Evolutionary conservation across 1,139 yeast genomes (phyloP), one percentile per base, ranked within the genome.

Genomic region (Saccharomyces hybrid): DNA sequence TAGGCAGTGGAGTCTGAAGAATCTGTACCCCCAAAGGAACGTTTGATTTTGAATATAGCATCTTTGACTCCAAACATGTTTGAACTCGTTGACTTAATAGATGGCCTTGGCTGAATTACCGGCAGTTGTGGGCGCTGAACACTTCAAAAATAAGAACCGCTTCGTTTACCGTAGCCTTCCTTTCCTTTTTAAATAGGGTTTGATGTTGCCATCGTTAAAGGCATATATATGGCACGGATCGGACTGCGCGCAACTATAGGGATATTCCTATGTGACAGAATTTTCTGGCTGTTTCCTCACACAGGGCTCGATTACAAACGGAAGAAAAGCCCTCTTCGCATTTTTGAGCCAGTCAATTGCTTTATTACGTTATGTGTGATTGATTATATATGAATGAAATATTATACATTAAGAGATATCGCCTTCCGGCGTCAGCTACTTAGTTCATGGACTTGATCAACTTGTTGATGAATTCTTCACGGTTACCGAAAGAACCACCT

Each of bases 401-500:
- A 38, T 16, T 38, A 38, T 38, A 38, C 44, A 38, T 38, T 3
- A 7, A 38, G 44, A 16, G 26, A 16, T 9, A 16, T 38, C 19
- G 44, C 26, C 24, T 19, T 19, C 9, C 24, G 44, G 11, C 24
- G 19, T 19, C 11, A 11, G 4, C 31, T 24, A 47, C 73, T 78
- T 86, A 87, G 90, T 86, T 87, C 95, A 88, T 88, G 77, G 95
- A 89, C 84, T 91, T 90, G 77, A 93, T 91, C 79, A 95, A 88
- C 78, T 88, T 87, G 86, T 93, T 93, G 81, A 93, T 93, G 89
- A 83, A 86, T 75, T 91, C 88, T 82, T 93, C 99, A 81, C 98
- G 90, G 96, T 93, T 91, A 85, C 99, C 99, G 78, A 91, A 83
- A 81, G 96, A 88, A 84, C 99, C 99, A 83, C 99, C 98, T 83